These are phyloP conservation scores for Kodamaea sagamina DNA, from an alignment of 805 yeast species.

Conservation along the genomic window DNA sequence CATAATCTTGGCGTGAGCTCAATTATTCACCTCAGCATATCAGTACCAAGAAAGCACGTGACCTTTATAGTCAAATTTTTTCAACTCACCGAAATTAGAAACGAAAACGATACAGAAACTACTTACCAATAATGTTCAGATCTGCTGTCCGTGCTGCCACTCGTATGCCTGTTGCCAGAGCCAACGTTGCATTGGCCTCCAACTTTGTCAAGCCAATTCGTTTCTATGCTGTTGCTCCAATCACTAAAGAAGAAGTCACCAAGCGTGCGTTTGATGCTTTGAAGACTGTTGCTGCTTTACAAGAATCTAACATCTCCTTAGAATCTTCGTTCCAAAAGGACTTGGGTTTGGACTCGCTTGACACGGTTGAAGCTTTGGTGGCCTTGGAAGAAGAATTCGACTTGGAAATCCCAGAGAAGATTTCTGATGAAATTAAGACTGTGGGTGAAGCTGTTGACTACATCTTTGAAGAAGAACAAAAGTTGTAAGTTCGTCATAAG, in stretches of 20 bases:
- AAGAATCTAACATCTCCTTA: slow-evolving; percentile 43
- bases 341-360: slow-evolving; percentile 89
- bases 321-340: slow-evolving; percentile 64
- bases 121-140: slow-evolving; percentile 47
- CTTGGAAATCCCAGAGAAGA: slow-evolving; percentile 82
- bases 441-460: slow-evolving; percentile 92
- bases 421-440: slow-evolving; percentile 90
- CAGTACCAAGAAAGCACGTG: slow-evolving; percentile 4
- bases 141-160: slow-evolving; percentile 47
- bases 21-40: too few species aligned
- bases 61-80: slow-evolving; percentile 8
- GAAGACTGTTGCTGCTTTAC: slow-evolving; percentile 51
- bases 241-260: slow-evolving; percentile 78
- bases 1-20: too few species aligned
- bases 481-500: slow-evolving; percentile 26
- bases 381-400: slow-evolving; percentile 91
- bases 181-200: slow-evolving; percentile 24
- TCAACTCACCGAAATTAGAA: slow-evolving; percentile 1
- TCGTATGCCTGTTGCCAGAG: slow-evolving; percentile 36
- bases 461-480: slow-evolving; percentile 64
- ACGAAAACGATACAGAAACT: background rate
- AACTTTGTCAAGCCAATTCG: slow-evolving; percentile 36
- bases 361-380: slow-evolving; percentile 92
- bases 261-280: slow-evolving; percentile 81
- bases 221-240: slow-evolving; percentile 63